Evolutionary conservation across 2,329 filamentous ascomycete genomes (phyloP).

Genomic region (Aspergillus caelatus): DNA sequence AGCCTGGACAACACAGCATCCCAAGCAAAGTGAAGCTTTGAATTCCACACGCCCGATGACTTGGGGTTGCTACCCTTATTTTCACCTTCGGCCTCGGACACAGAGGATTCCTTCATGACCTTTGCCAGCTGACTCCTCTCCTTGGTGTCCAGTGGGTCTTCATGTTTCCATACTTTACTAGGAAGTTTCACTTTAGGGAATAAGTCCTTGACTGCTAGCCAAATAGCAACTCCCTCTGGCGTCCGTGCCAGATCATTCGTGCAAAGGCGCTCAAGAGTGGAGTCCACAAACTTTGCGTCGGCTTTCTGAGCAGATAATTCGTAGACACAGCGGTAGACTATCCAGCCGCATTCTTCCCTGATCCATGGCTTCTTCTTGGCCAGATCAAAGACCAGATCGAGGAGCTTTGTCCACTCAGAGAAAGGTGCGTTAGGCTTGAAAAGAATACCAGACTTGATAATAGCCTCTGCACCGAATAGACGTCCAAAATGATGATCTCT

Average conservation of each 20-base stretch:
- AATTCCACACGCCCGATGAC: constrained; percentile 71
- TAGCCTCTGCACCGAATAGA: constrained; percentile 82
- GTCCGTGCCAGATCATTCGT: constrained; percentile 73
- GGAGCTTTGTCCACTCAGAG: constrained; percentile 59
- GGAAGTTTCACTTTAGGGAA: constrained; percentile 69
- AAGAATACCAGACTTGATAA: constrained; percentile 77
- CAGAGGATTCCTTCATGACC: constrained; percentile 70
- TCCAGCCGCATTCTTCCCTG: constrained; percentile 81
- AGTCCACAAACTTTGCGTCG: constrained; percentile 56
- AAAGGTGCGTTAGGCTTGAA: constrained; percentile 60
- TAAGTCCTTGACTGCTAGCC: constrained; percentile 69
- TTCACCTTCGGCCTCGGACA: constrained; percentile 31
- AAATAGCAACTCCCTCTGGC: constrained; percentile 86
- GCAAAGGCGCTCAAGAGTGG: constrained; percentile 64
- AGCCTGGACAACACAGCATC: constrained; percentile 66
- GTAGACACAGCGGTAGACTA: constrained; percentile 72
- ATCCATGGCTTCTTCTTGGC: constrained; percentile 86
- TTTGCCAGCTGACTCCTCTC: constrained; percentile 71
- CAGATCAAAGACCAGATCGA: constrained; percentile 73
- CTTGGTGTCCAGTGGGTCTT: constrained; percentile 71
- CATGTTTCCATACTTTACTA: constrained; percentile 70
- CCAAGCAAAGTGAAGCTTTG: constrained; percentile 87
- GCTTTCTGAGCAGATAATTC: constrained; percentile 50
- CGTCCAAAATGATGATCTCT: constrained; percentile 83
- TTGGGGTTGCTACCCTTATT: constrained; percentile 34